A percentile compares a stretch with the other conserved stretches of the same genome.
Evolutionary conservation across 2,329 filamentous ascomycete species (phyloP).

Genomic region (Colletotrichum shisoi): DNA sequence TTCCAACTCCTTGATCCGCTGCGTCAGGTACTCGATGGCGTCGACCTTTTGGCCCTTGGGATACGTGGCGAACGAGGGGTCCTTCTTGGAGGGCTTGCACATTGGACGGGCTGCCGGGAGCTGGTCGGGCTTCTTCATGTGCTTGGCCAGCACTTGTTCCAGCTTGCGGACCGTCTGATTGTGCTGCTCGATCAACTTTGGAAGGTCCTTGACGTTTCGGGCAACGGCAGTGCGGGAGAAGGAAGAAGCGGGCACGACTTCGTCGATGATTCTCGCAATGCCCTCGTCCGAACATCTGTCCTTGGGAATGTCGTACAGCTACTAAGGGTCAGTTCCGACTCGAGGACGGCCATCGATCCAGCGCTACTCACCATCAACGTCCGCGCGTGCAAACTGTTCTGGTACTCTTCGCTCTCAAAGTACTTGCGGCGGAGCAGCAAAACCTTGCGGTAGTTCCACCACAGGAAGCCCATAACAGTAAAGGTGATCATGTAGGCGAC

Average conservation of each 20-base stretch:
- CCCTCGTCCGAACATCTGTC: constrained; percentile 84
- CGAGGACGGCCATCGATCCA: constrained; percentile 24
- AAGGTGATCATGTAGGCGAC: constrained; percentile 73
- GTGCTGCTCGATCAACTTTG: constrained; percentile 84
- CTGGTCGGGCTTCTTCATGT: constrained; percentile 84
- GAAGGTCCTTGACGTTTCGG: constrained; percentile 90
- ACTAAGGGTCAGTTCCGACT: constrained; percentile 48
- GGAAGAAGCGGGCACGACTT: constrained; percentile 78
- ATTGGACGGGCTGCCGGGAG: constrained; percentile 79
- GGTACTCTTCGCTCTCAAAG: constrained; percentile 87
- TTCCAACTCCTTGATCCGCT: constrained; percentile 84
- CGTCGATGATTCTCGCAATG: constrained; percentile 81
- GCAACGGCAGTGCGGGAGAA: constrained; percentile 84
- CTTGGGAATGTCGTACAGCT: constrained; percentile 85
- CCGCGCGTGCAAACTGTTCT: constrained; percentile 81
- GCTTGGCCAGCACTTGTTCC: constrained; percentile 84
- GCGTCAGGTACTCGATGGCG: constrained; percentile 90
- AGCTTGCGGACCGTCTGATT: constrained; percentile 80
- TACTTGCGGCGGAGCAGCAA: constrained; percentile 75
- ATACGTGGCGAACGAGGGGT: constrained; percentile 71
- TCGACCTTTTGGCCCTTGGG: constrained; percentile 80
- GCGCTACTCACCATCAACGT: constrained; percentile 65
- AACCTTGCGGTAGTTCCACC: constrained; percentile 86
- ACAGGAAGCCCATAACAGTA: constrained; percentile 82
- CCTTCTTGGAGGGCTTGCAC: constrained; percentile 81